Evolutionary conservation across 805 yeast genomes (phyloP).

Genomic region (Pichia heedii): DNA sequence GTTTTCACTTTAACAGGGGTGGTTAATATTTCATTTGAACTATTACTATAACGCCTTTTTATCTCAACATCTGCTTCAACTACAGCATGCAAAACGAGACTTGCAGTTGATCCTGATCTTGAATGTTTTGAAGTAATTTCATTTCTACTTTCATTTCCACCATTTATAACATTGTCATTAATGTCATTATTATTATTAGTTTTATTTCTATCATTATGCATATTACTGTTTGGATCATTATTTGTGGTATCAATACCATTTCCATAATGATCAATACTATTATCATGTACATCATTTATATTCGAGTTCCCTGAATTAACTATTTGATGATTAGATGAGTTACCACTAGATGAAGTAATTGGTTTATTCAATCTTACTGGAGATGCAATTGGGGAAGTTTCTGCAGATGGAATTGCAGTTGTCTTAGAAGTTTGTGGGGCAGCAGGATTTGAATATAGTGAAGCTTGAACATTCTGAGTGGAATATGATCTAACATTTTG

Average conservation of each 20-base stretch:
- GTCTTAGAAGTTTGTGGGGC: slow-evolving; percentile 57
- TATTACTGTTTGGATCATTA: background rate
- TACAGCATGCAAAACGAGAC: slow-evolving; percentile 63
- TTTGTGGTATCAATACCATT: too few species aligned
- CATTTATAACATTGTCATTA: too few species aligned
- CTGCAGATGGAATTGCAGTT: slow-evolving; percentile 24
- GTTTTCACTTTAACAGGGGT: slow-evolving; percentile 11
- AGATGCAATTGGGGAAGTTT: slow-evolving; percentile 21
- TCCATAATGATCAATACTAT: too few species aligned
- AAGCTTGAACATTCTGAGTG: slow-evolving; percentile 29
- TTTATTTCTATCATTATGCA: background rate
- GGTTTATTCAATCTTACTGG: slow-evolving; percentile 13
- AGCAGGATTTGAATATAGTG: slow-evolving; percentile 44
- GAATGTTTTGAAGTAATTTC: slow-evolving; percentile 6
- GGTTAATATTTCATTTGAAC: slow-evolving; percentile 13
- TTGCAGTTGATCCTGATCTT: slow-evolving; percentile 43
- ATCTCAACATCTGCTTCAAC: slow-evolving; percentile 48
- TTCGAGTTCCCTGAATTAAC: background rate
- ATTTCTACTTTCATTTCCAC: too few species aligned
- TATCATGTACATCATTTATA: too few species aligned
- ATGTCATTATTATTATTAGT: background rate
- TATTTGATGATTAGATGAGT: background rate
- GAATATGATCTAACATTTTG: slow-evolving; percentile 28
- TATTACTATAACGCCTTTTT: slow-evolving; percentile 25
- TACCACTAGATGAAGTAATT: background rate